Base-by-base conservation (phyloP, 2,329 filamentous ascomycete species). In the Macroventuria anomochaeta region DNA sequence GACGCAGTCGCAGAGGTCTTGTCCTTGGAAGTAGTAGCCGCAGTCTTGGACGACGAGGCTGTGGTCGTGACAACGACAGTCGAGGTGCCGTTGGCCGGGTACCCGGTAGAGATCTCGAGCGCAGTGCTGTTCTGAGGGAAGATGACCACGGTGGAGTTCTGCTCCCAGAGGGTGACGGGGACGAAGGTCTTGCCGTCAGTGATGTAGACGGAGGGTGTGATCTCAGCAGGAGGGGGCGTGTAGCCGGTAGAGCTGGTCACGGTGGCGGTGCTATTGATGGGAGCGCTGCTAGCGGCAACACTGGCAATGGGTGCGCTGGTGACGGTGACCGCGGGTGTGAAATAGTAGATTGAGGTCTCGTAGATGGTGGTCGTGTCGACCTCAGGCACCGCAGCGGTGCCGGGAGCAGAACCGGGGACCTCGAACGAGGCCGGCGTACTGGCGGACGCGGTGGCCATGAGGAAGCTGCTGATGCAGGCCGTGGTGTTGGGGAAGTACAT, bases 41-140 rank as follows among this genome's bases (percentile, higher is more conserved):
- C 29, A 6, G 31, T 18, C 37, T 33, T 20, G 13, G 38, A 36
- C 4, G 28, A 32, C 10, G 36, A 17, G 15, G 10, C 21, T 2
- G 28, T 31, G 29, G 17, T 31, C 25, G 29, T 48, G 20, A 48
- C 34, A 8, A 39, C 7, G 29, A 48, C 29, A 18, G 31, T 46
- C 2, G 29, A 17, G 1, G 42, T 53, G 31, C n/a, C 3, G 37
- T 41, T 46, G 41, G 34, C 39, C 12, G 31, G 28, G 15, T 15
- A 10, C 5, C 46, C 31, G 3, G 42, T 53, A 6, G 42, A 31
- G n/a, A 37, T 15, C 10, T 20, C 49, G n/a, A 36, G 1, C 10
- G 31, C 31, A 12, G 49, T 53, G 42, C 42, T 46, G 49, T 53
- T 53, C 42, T 53, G 49, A 7, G 42, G 37, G 42, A 31, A 53